phyloP scores from a whole-genome alignment of 345 rosid species.

The Dipteronia dyeriana region DNA sequence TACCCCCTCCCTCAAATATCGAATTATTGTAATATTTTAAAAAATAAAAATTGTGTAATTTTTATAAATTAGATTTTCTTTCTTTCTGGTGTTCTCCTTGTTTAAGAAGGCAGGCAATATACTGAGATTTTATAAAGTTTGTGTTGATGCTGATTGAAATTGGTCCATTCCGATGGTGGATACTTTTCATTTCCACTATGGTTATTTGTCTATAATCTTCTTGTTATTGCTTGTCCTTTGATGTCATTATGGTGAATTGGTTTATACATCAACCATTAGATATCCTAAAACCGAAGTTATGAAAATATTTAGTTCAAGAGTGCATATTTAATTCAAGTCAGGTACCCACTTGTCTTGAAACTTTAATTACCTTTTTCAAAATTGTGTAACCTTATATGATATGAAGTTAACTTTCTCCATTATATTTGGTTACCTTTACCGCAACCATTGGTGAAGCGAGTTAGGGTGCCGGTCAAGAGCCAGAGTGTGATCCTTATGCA shows the following conservation, averaged over 20 bases:
- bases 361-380: background rate
- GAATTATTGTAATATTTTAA: too few species aligned
- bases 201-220: background rate
- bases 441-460: background rate
- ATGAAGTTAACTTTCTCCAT: background rate
- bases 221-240: background rate
- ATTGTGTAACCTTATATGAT: background rate
- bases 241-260: background rate
- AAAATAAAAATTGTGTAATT: background rate
- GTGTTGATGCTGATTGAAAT: background rate
- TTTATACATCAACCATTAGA: background rate
- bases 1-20: too few species aligned
- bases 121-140: background rate
- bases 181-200: too few species aligned
- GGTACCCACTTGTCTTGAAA: background rate
- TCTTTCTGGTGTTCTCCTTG: background rate
- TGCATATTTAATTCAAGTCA: background rate
- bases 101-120: background rate
- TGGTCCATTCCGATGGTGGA: background rate
- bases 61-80: too few species aligned
- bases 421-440: background rate
- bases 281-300: background rate
- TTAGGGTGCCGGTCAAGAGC: too few species aligned
- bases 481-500: too few species aligned
- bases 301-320: background rate